Conservation (phyloP, 2,329 filamentous ascomycete species). For the Cercospora sp. region DNA sequence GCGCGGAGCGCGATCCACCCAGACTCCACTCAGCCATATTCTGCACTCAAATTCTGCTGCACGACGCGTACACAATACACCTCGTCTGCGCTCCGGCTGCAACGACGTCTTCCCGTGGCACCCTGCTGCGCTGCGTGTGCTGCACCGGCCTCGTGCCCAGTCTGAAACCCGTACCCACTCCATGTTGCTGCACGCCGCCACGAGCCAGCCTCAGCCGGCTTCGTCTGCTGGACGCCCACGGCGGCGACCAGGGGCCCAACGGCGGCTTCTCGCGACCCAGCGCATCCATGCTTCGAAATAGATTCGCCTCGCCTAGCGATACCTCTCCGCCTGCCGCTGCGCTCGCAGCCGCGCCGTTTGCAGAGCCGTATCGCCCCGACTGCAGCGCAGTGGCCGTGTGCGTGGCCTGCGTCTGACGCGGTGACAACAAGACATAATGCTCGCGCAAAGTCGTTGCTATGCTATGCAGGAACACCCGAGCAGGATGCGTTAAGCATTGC, state of each 20-base stretch:
- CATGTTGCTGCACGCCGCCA: background rate
- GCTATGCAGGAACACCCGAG: background rate
- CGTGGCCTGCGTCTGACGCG: background rate
- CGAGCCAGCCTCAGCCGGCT: background rate
- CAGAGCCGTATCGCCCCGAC: background rate
- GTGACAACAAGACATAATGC: background rate
- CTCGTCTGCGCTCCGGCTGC: background rate
- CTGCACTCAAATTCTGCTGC: background rate
- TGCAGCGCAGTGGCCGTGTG: background rate
- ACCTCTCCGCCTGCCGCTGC: background rate
- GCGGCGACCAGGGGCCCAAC: background rate
- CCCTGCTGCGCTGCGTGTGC: background rate
- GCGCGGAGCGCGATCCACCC: background rate
- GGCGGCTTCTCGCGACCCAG: background rate
- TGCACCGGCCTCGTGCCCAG: background rate
- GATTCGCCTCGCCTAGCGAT: background rate
- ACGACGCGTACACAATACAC: background rate
- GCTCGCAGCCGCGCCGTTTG: background rate
- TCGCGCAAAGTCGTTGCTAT: background rate
- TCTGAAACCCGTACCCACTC: background rate
- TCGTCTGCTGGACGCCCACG: background rate
- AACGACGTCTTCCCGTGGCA: background rate
- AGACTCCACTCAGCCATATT: background rate
- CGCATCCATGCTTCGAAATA: conserved; percentile 1
- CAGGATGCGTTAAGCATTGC: background rate